These are phyloP conservation scores for Periconia macrospinosa DNA, from an alignment of 2,329 filamentous ascomycete species.

Conservation along the genomic window DNA sequence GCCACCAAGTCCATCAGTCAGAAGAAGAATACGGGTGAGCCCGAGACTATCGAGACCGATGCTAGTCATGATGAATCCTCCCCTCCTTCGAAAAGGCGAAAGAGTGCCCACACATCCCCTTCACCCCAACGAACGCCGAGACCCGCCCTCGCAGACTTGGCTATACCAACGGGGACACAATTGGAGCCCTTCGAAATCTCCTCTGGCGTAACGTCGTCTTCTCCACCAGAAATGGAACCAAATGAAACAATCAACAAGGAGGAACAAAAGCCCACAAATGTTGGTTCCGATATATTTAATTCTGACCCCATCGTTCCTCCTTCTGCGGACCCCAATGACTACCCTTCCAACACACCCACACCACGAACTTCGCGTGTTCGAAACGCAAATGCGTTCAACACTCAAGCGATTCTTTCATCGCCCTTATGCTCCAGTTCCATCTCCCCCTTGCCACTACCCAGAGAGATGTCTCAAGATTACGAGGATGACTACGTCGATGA, in stretches of 20 bases:
- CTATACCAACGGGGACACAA: slow-evolving; percentile 10
- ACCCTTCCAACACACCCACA: slow-evolving; percentile 29
- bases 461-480: slow-evolving; percentile 5
- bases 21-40: neutral
- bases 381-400: slow-evolving; percentile 27
- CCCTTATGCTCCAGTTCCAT: slow-evolving; percentile 14
- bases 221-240: neutral
- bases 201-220: slow-evolving; percentile 16
- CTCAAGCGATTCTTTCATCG: slow-evolving; percentile 39
- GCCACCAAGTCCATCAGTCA: slow-evolving; percentile 22
- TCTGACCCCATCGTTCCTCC: neutral
- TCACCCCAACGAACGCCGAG: neutral
- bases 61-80: slow-evolving; percentile 3
- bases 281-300: neutral
- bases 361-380: slow-evolving; percentile 23
- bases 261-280: neutral
- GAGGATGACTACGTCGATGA: neutral
- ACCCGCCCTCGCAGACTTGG: neutral
- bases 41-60: neutral
- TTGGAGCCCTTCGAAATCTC: slow-evolving; percentile 24
- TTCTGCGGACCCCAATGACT: slow-evolving; percentile 8
- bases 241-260: slow-evolving; percentile 2
- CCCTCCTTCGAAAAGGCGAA: slow-evolving; percentile 19
- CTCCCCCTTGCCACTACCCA: slow-evolving; percentile 12
- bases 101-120: slow-evolving; percentile 12